Evolutionary conservation across 345 rosid species (phyloP), one percentile per base, ranked within the genome.

Genomic region (Aegle marmelos): DNA sequence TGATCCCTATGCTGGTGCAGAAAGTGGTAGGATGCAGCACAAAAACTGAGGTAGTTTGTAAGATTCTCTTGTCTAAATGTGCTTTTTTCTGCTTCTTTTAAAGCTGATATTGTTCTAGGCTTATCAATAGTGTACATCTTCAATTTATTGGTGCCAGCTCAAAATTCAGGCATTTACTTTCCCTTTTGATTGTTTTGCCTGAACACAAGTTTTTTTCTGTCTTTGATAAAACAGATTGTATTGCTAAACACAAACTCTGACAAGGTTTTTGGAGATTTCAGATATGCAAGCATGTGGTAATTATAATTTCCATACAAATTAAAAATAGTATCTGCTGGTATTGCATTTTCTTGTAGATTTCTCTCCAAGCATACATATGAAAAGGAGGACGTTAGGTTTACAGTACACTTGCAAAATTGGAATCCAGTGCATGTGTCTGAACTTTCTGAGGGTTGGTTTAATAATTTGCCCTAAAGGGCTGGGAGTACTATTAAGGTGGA

Each of bases 1-100:
- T 2, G 97, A 96, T 83, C 99, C 97, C 39, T 96, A 79, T 79
- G 97, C 99, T 14, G 99, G 99, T 82, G 86, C 99, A 1, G 99
- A 94, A 87, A 94, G 98, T 75, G 98, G 99, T 58, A 90, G 98
- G 83, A 37, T 96, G 83, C 98, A 94, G 71, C 99, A 94, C 89
- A 96, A 94, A 89, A 96, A 96, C 89, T 96, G 81, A 86, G 83
- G 78, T 74, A 70, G 54, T 36, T 25, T 80, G 21, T 19, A 7
- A n/a, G 60, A 34, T 17, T n/a, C n/a, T 22, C 28, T 2, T 57
- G 30, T 68, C 6, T 50, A 11, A n/a, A 14, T 53, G 17, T 31
- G 24, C 54, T 22, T 45, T 74, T 25, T 22, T 37, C 67, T 73
- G 19, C 61, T 62, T 61, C 54, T 48, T 33, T 33, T 7, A 4